Evolutionary conservation across 2,329 filamentous ascomycete species (phyloP), one percentile per base, ranked within the genome.

Genomic region (Ilyonectria mors-panacis): DNA sequence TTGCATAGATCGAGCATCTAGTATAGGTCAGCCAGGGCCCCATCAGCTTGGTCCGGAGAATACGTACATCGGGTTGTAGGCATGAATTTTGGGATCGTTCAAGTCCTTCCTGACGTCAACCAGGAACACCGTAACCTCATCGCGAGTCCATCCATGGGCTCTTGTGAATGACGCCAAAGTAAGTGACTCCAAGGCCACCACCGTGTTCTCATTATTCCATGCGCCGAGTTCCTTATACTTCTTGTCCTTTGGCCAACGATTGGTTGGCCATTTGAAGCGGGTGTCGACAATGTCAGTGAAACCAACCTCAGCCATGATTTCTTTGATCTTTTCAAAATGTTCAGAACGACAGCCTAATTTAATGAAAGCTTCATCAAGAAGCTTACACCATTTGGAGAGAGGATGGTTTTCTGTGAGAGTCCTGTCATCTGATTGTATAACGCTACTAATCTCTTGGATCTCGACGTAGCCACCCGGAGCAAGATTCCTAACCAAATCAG

Each of bases 191-290:
- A 79, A 45, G 1, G 73, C 76, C 0, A 63, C 66, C 8, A 63
- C 54, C 1, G 76, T 66, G 5, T 78, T 78, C 3, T 59, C 65
- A 2, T 70, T 65, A 0, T 74, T 75, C 75, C 75, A 73, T n/a
- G 60, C 51, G 37, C 86, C 86, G 2, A 87, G 74, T 54, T 87
- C 83, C 72, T 88, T 89, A 50, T 84, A 79, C 35, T 83, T 83
- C 17, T 78, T 79, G 15, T 86, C 83, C 60, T 81, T 85, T 0
- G 85, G 83, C 86, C 86, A 88, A 5, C 80, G 76, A 67, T 84
- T 85, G 51, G 81, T 79, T 0, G 86, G 86, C 76, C 86, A 83
- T 72, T 84, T 85, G 72, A 80, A 85, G 7, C 83, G 75, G 2
- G 80, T 77, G 70, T 87, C 83, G 0, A 77, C 73, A 0, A 90